Base-by-base conservation (phyloP, 2,329 filamentous ascomycete genomes). In the Macroventuria anomochaeta region DNA sequence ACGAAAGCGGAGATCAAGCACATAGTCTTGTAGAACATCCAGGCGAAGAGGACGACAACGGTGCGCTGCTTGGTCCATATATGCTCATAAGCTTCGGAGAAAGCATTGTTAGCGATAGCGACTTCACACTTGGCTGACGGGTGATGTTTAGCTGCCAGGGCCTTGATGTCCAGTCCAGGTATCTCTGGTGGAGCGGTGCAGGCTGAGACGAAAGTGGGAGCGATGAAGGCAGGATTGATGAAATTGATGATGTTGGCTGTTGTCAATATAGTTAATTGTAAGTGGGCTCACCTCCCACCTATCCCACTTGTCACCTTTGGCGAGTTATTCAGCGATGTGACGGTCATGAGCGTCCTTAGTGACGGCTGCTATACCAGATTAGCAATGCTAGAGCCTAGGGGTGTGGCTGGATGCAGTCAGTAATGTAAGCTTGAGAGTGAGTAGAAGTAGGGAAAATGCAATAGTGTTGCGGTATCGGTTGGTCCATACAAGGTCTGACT, bases 261-360 rank as follows among this genome's bases (percentile, higher is more conserved):
- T 40, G 23, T 25, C 8, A 8, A 25, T 25, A 21, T n/a, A 25
- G 12, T 25, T 38, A 13, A 51, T 21, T 5, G 33, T 51, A n/a
- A 36, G 41, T 4, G 49, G 49, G 31, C 49, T 46, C 11, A 53
- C 18, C 23, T 53, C 49, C 23, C 36, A 40, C 17, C 23, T 28
- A 7, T 52, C 49, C 41, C 41, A 52, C 31, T 46, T 52, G 13
- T 41, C 41, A 4, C 8, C 49, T 41, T 52, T 52, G 49, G 41
- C 28, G 11, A 36, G 23, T 7, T 46, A 29, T 4, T 23, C 26
- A 12, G 21, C 29, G 31, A 53, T 20, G 4, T 37, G 26, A 3
- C 7, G 17, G 29, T 41, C 29, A 12, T 46, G 41, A 20, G 23
- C 36, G n/a, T 41, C 36, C n/a, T 34, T 36, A 7, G 17, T 20